Conservation (phyloP, 768 basidiomycete genomes). For the Mycena haematopus region DNA sequence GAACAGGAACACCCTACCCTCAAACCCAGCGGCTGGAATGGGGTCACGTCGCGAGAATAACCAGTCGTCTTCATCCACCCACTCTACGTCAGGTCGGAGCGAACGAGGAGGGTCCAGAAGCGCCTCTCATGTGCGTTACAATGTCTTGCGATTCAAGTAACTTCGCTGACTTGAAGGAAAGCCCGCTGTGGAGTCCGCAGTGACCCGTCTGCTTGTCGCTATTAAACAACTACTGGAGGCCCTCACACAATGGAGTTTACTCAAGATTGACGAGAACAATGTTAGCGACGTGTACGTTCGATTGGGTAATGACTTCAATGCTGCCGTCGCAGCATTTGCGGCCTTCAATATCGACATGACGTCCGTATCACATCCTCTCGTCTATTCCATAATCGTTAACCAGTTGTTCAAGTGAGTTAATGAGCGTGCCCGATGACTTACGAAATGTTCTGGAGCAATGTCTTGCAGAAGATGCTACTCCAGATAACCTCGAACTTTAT, state of each 20-base stretch:
- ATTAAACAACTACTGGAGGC: constrained; percentile 95
- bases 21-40: constrained; percentile 17
- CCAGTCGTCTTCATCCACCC: constrained; percentile 56
- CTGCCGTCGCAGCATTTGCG: constrained; percentile 87
- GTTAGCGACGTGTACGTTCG: constrained; percentile 98
- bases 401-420: constrained; percentile 69
- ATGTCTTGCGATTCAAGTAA: constrained; percentile 6
- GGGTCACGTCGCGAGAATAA: constrained; percentile 55
- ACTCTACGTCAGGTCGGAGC: constrained; percentile 47
- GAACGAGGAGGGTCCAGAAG: constrained; percentile 49
- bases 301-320: constrained; percentile 97
- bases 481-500: constrained; percentile 85
- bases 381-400: constrained; percentile 8
- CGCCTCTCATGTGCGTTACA: constrained; percentile 41
- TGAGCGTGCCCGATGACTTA: constrained; percentile 87
- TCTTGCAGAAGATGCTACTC: constrained; percentile 87
- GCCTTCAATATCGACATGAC: constrained; percentile 88
- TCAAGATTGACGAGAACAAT: constrained; percentile 72
- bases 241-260: constrained; percentile 82
- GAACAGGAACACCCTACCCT: constrained; percentile 10
- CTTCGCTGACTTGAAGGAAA: constrained; percentile 35
- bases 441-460: constrained; percentile 89
- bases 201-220: constrained; percentile 90
- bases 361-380: constrained; percentile 57
- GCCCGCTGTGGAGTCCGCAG: constrained; percentile 89